A percentile compares a stretch with the other conserved stretches of the same genome.
Evolutionary conservation across 2,329 filamentous ascomycete species (phyloP).

Genomic region (Aspergillus glaucus): DNA sequence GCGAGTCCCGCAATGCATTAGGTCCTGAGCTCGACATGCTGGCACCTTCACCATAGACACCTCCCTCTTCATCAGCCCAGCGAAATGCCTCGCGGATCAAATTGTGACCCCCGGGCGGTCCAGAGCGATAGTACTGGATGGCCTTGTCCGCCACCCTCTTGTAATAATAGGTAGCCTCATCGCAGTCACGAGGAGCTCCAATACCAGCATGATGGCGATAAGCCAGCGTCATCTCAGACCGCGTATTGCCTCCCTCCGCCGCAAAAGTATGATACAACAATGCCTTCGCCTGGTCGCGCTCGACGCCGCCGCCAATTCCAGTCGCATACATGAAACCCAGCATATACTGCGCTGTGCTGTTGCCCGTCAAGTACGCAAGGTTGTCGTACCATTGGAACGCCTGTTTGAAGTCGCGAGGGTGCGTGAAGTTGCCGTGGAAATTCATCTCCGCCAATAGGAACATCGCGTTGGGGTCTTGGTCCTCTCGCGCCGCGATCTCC

Average conservation of each 20-base stretch:
- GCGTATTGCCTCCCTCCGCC: slow-evolving; percentile 71
- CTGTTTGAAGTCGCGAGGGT: slow-evolving; percentile 71
- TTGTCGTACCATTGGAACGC: slow-evolving; percentile 77
- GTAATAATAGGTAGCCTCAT: slow-evolving; percentile 80
- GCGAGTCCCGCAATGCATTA: slow-evolving; percentile 68
- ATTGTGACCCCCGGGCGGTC: slow-evolving; percentile 78
- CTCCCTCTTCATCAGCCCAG: slow-evolving; percentile 83
- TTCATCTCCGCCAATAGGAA: slow-evolving; percentile 89
- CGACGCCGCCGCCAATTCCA: slow-evolving; percentile 73
- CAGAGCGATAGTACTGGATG: slow-evolving; percentile 77
- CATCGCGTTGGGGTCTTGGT: slow-evolving; percentile 66
- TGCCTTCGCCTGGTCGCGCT: slow-evolving; percentile 82
- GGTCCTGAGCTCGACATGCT: slow-evolving; percentile 81
- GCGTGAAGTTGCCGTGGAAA: slow-evolving; percentile 89
- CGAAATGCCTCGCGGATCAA: slow-evolving; percentile 74
- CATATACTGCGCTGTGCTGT: slow-evolving; percentile 93
- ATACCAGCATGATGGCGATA: slow-evolving; percentile 82
- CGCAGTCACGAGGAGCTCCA: slow-evolving; percentile 77
- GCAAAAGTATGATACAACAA: slow-evolving; percentile 93
- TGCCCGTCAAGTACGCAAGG: slow-evolving; percentile 70
- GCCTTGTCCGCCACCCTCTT: slow-evolving; percentile 91
- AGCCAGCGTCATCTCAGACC: slow-evolving; percentile 88
- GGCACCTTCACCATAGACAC: slow-evolving; percentile 91
- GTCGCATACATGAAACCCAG: slow-evolving; percentile 93
- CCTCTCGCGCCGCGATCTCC: slow-evolving; percentile 51